These are phyloP conservation scores for Ogataea sp. DNA, from an alignment of 805 yeast genomes.

Conservation along the genomic window DNA sequence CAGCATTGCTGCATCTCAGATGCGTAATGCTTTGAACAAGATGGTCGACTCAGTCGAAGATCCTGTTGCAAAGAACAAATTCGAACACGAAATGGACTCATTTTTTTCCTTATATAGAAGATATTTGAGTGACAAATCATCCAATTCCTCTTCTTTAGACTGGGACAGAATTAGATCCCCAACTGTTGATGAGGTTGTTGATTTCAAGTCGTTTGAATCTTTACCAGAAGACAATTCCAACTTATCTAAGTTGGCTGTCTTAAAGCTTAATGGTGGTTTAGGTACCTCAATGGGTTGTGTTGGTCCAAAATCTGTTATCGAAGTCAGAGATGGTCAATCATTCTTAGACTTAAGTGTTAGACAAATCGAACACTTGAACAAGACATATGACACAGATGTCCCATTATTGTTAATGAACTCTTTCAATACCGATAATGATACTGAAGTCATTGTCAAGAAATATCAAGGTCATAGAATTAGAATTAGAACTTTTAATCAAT, in stretches of 20 bases:
- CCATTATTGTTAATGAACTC: conserved; percentile 97
- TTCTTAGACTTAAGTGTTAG: conserved; percentile 93
- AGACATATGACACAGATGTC: conserved; percentile 84
- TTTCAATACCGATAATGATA: conserved; percentile 94
- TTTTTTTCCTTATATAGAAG: conserved; percentile 92
- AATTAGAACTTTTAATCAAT: conserved; percentile 94
- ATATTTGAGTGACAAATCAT: conserved; percentile 81
- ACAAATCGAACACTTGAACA: conserved; percentile 92
- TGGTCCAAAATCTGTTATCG: conserved; percentile 96
- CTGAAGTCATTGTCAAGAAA: conserved; percentile 91
- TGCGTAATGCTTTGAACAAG: conserved; percentile 91
- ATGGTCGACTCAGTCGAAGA: conserved; percentile 75
- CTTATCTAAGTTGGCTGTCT: conserved; percentile 82
- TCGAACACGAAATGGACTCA: conserved; percentile 90
- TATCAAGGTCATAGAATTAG: conserved; percentile 94
- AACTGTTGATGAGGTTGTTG: conserved; percentile 78
- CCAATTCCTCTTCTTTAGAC: conserved; percentile 55
- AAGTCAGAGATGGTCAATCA: conserved; percentile 97
- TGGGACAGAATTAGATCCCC: conserved; percentile 98
- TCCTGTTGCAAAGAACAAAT: conserved; percentile 39
- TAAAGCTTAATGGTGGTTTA: conserved; percentile 95
- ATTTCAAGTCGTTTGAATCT: conserved; percentile 45
- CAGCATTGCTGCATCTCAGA: conserved; percentile 92
- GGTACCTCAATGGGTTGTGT: conserved; percentile 99
- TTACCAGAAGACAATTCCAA: conserved; percentile 32